phyloP scores from a whole-genome alignment of 371 early-diverging fungal genomes.

The Apophysomyces sp. region DNA sequence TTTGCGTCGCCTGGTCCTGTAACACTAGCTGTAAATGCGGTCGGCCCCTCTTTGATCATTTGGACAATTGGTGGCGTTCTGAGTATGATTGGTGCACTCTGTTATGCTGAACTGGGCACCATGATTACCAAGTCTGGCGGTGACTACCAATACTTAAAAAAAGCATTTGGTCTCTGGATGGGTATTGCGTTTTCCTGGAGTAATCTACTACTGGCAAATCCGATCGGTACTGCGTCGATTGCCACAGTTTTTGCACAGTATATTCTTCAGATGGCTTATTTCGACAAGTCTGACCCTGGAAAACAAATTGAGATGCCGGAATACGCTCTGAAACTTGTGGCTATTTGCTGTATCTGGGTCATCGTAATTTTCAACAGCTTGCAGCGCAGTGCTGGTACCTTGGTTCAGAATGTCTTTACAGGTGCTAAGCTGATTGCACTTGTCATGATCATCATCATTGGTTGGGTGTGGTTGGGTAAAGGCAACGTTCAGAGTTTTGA shows the following conservation, averaged over 20 bases:
- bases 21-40: conserved; percentile 40
- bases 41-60: conserved; percentile 45
- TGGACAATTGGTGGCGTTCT: conserved; percentile 58
- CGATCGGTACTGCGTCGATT: conserved; percentile 55
- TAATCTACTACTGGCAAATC: conserved; percentile 28
- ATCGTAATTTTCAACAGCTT: conserved; percentile 33
- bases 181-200: conserved; percentile 35
- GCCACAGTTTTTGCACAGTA: conserved; percentile 59
- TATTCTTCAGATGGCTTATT: conserved; percentile 39
- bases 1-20: conserved; percentile 65
- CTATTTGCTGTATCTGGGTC: conserved; percentile 37
- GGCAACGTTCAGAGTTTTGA: conserved; percentile 28
- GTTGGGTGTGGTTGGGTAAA: conserved; percentile 38
- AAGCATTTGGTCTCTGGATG: conserved; percentile 28
- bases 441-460: conserved; percentile 40
- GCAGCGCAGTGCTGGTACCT: conserved; percentile 17
- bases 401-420: conserved; percentile 27
- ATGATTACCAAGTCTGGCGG: conserved; percentile 54
- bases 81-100: conserved; percentile 53
- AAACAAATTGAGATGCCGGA: conserved; percentile 15
- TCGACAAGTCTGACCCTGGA: conserved; percentile 14
- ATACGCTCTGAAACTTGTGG: conserved; percentile 27
- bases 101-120: conserved; percentile 70
- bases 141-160: conserved; percentile 46
- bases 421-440: conserved; percentile 35